Evolutionary conservation across 1,284 basidiomycete species (phyloP).

Genomic region (Heterobasidion annosum): DNA sequence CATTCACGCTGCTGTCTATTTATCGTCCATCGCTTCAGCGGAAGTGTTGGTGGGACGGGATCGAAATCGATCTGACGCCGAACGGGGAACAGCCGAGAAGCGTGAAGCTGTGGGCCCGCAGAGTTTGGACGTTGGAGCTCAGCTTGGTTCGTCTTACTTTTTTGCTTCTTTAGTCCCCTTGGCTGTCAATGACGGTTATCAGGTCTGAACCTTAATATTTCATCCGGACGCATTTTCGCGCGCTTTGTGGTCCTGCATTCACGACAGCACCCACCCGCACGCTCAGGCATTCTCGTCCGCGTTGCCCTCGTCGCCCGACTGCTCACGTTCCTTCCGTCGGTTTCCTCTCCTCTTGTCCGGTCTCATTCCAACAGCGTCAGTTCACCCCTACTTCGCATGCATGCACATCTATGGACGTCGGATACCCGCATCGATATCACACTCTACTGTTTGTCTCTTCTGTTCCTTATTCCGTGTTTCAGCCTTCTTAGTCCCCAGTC

Average conservation of each 20-base stretch:
- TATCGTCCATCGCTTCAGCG: slow-evolving; percentile 39
- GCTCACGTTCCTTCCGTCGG: background rate
- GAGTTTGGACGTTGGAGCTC: slow-evolving; percentile 98
- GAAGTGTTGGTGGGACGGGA: slow-evolving; percentile 99
- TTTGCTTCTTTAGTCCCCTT: background rate
- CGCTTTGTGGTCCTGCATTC: background rate
- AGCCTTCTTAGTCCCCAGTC: background rate
- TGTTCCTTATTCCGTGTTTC: background rate
- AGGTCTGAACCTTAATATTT: background rate
- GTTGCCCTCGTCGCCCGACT: background rate
- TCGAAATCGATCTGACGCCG: slow-evolving; percentile 70
- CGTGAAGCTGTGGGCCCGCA: slow-evolving; percentile 90
- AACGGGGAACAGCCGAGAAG: slow-evolving; percentile 41
- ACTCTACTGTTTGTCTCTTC: background rate
- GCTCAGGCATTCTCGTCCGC: too few species aligned
- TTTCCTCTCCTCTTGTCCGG: background rate
- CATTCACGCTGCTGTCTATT: too few species aligned
- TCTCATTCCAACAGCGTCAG: background rate
- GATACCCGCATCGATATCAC: background rate
- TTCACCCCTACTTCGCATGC: background rate
- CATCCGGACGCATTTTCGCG: background rate
- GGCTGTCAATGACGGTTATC: background rate
- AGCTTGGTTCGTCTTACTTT: slow-evolving; percentile 57
- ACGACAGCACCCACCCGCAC: too few species aligned
- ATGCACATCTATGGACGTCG: background rate